Conservation (phyloP, 2,329 filamentous ascomycete species). For the Aspergillus ruber region DNA sequence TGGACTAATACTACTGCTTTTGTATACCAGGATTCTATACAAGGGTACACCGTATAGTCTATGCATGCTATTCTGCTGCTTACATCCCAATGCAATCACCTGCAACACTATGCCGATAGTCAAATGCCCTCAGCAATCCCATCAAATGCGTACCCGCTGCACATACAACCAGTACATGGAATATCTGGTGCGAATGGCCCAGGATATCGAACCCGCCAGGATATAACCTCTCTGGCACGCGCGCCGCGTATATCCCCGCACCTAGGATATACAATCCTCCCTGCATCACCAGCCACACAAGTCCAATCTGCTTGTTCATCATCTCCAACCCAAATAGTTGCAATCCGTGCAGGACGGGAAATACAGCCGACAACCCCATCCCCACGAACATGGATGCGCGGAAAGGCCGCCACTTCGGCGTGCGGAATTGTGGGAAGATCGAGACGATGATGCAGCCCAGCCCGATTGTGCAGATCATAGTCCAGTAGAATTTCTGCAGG, state of each 20-base stretch:
- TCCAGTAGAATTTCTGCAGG: slow-evolving; percentile 66
- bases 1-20: no score
- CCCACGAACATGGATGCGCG: slow-evolving; percentile 83
- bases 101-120: slow-evolving; percentile 66
- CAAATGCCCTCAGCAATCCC: slow-evolving; percentile 76
- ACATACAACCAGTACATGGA: slow-evolving; percentile 80
- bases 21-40: neutral
- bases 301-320: slow-evolving; percentile 66
- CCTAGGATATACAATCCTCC: slow-evolving; percentile 80
- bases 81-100: slow-evolving; percentile 39
- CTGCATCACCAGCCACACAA: slow-evolving; percentile 73
- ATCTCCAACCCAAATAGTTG: slow-evolving; percentile 58
- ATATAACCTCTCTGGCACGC: slow-evolving; percentile 73
- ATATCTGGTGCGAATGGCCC: slow-evolving; percentile 93
- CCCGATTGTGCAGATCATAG: slow-evolving; percentile 70
- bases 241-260: slow-evolving; percentile 74
- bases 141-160: slow-evolving; percentile 76
- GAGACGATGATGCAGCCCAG: slow-evolving; percentile 70
- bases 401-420: slow-evolving; percentile 75
- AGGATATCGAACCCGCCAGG: slow-evolving; percentile 83
- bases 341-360: slow-evolving; percentile 76
- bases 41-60: neutral
- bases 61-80: neutral
- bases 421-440: slow-evolving; percentile 75
- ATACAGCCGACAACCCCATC: slow-evolving; percentile 74